phyloP scores from a whole-genome alignment of 2,329 filamentous ascomycete species.

The Parascedosporium putredinis region DNA sequence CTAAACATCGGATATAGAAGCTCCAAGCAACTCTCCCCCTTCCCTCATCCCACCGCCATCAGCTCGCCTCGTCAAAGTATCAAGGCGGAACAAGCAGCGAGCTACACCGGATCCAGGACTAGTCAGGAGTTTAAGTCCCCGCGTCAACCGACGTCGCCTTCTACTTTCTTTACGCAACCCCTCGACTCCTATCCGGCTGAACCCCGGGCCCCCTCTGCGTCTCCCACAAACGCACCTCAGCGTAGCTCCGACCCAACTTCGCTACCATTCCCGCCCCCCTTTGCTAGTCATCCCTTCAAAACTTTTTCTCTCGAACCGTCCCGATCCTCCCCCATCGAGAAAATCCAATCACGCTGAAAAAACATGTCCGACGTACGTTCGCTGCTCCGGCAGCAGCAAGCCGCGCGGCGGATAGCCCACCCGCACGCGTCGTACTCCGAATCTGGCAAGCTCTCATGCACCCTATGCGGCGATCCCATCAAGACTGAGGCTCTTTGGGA shows the following conservation, averaged over 20 bases:
- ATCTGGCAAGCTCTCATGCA: constrained; percentile 57
- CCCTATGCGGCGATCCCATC: constrained; percentile 52
- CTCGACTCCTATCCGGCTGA: too few species aligned
- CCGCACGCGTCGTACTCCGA: constrained; percentile 58
- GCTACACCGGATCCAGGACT: neutral
- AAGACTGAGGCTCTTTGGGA: constrained; percentile 61
- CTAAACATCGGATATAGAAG: constrained; percentile 18
- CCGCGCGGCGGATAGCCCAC: constrained; percentile 61
- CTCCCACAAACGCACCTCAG: too few species aligned
- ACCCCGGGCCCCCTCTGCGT: too few species aligned
- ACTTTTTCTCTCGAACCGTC: neutral
- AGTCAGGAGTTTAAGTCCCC: neutral
- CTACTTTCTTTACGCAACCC: neutral
- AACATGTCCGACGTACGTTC: constrained; percentile 79
- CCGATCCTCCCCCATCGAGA: neutral
- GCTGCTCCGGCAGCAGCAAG: constrained; percentile 67
- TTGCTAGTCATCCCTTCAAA: constrained; percentile 6
- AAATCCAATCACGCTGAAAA: too few species aligned
- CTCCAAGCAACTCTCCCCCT: neutral
- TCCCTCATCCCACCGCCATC: neutral
- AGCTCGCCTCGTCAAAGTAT: neutral
- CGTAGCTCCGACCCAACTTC: too few species aligned
- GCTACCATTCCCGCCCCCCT: neutral
- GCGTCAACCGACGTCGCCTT: neutral
- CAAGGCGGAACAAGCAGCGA: neutral